Percentiles rank a stretch among this genome's conserved stretches.
Evolutionary conservation across 805 yeast species (phyloP).

Genomic region (Komagataella pastoris): DNA sequence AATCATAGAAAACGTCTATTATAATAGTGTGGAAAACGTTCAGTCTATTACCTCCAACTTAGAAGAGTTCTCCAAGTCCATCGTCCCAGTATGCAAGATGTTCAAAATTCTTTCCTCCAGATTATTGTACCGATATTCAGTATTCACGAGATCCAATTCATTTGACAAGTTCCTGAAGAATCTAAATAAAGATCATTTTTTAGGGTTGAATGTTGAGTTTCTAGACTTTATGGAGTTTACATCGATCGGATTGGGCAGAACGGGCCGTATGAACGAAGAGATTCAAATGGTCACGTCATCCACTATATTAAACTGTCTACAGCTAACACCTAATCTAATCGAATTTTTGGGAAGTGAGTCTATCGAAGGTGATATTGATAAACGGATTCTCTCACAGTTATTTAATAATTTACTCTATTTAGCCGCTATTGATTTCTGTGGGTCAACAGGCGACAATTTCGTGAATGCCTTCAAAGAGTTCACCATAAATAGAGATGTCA

Average conservation of each 20-base stretch:
- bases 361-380: conserved; percentile 70
- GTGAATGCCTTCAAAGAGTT: conserved; percentile 40
- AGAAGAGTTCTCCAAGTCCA: conserved; percentile 13
- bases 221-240: conserved; percentile 85
- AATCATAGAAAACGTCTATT: conserved; percentile 17
- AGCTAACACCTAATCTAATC: conserved; percentile 48
- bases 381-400: conserved; percentile 36
- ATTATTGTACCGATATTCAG: conserved; percentile 51
- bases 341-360: conserved; percentile 81
- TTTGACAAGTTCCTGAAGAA: conserved; percentile 60
- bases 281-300: conserved; percentile 78
- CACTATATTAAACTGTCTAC: conserved; percentile 54
- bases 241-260: conserved; percentile 78
- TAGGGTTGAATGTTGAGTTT: conserved; percentile 54
- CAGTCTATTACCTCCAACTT: conserved; percentile 15
- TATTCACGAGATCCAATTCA: conserved; percentile 68
- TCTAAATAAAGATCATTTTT: conserved; percentile 23
- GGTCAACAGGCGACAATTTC: conserved; percentile 59
- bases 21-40: conserved; percentile 13
- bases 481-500: conserved; percentile 11
- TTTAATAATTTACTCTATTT: conserved; percentile 42
- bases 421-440: conserved; percentile 77
- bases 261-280: conserved; percentile 81
- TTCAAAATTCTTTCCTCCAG: conserved; percentile 45
- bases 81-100: conserved; percentile 34